Percentiles rank a stretch among this genome's conserved stretches.
Evolutionary conservation across 345 rosid genomes (phyloP).

Genomic region (Odontarrhena argentea): DNA sequence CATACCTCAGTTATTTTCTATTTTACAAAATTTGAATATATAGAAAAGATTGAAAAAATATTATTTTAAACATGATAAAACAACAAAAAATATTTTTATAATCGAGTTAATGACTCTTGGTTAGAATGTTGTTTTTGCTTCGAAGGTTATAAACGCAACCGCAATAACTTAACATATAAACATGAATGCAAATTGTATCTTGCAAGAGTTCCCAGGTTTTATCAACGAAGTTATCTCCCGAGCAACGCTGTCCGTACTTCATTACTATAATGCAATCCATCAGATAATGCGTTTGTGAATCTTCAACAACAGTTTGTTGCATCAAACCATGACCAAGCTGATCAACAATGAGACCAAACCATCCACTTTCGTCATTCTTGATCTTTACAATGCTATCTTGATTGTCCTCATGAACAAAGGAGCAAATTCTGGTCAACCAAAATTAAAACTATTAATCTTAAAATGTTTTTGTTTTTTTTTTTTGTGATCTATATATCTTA

Average conservation of each 20-base stretch:
- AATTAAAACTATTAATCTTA: neutral
- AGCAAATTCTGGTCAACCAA: conserved; percentile 26
- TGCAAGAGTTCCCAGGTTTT: conserved; percentile 55
- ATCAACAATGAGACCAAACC: conserved; percentile 42
- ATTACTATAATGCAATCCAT: conserved; percentile 52
- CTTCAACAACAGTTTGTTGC: conserved; percentile 58
- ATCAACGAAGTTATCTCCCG: conserved; percentile 63
- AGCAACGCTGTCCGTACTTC: conserved; percentile 33
- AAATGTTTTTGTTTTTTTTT: neutral
- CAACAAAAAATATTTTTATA: too few relatives aligned
- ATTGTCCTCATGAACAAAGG: conserved; percentile 46
- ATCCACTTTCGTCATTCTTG: conserved; percentile 50
- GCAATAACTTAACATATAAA: neutral
- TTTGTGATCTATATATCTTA: neutral
- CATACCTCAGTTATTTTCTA: too few relatives aligned
- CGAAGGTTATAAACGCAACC: too few relatives aligned
- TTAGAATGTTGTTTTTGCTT: too few relatives aligned
- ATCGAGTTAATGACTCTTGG: too few relatives aligned
- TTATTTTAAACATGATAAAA: too few relatives aligned
- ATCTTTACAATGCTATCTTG: conserved; percentile 61
- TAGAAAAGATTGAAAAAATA: too few relatives aligned
- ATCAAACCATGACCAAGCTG: conserved; percentile 50
- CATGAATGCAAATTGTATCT: conserved; percentile 8
- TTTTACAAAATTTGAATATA: too few relatives aligned
- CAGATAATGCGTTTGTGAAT: conserved; percentile 38